Base-by-base conservation (phyloP, 2,329 filamentous ascomycete genomes). In the Davidsoniella neocaledoniae region DNA sequence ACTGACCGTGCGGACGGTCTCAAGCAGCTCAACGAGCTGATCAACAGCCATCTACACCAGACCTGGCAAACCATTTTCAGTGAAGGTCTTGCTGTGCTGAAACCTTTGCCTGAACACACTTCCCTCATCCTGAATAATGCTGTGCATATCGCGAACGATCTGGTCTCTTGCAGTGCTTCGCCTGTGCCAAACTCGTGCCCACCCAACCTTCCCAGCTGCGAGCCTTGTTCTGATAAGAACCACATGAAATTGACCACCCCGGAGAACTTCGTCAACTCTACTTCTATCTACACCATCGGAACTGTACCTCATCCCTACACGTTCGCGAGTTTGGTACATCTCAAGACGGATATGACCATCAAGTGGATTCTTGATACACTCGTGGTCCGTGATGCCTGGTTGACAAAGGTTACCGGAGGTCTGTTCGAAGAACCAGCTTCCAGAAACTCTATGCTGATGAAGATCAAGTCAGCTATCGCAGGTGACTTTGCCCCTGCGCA, bases 291-390 rank as follows among this genome's bases (percentile, higher is more conserved):
- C 67, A 86, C 83, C 2, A 84, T 98, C 55, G 87, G 83, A 53
- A 84, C 80, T 0, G 81, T 96, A 10, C 90, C 90, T 0, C 91
- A 98, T 61, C 91, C 91, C 0, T 94, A 87, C 68, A 95, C 88
- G 1, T 71, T 86, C 40, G 74, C 79, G 49, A 75, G 78, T 10
- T 68, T 96, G 16, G 72, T 77, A 52, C 72, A 77, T 55, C 72
- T 77, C 52, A 71, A 75, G 39, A 70, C 77, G 2, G 66, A 71
- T 1, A 67, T 85, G 45, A 80, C 81, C 44, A 65, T 81, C 1
- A 63, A 69, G 6, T 82, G 77, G 68, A 74, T 88, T 54, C 75
- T 81, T 43, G 72, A 79, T 52, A 68, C 81, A 49, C 48, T 54
- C 33, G 79, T 83, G 0, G 66, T 71, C 26, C 84, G 88, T 23